These are phyloP conservation scores for Lipomyces orientalis DNA, from an alignment of 805 yeast species.

Conservation along the genomic window DNA sequence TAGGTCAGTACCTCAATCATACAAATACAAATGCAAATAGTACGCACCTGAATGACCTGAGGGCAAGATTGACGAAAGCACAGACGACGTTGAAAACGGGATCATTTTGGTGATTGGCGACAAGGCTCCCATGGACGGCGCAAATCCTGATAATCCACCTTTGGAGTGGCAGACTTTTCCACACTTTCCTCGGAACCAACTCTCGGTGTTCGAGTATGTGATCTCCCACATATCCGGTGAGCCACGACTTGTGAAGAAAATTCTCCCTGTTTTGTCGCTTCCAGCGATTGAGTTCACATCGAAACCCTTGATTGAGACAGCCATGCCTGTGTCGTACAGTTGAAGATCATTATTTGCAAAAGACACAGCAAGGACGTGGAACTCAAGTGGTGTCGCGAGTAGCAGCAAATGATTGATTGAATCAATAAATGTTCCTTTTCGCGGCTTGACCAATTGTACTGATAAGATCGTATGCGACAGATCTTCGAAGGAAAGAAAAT, in stretches of 20 bases:
- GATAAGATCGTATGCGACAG: constrained; percentile 76
- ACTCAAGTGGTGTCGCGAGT: constrained; percentile 78
- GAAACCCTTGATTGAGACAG: constrained; percentile 75
- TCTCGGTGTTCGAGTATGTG: constrained; percentile 78
- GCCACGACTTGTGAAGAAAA: constrained; percentile 83
- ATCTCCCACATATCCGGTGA: constrained; percentile 85
- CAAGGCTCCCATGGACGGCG: constrained; percentile 48
- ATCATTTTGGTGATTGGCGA: constrained; percentile 35
- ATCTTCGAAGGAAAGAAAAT: constrained; percentile 81
- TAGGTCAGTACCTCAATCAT: constrained; percentile 42
- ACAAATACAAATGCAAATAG: constrained; percentile 42
- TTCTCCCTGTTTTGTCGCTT: constrained; percentile 70
- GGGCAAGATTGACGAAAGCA: constrained; percentile 19
- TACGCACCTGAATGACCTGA: constrained; percentile 42
- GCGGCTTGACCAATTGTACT: constrained; percentile 81
- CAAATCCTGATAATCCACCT: constrained; percentile 59
- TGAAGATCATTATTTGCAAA: constrained; percentile 58
- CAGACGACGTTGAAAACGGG: constrained; percentile 7
- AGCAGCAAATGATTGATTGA: constrained; percentile 74
- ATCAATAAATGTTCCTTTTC: constrained; percentile 77
- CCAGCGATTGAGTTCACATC: constrained; percentile 67
- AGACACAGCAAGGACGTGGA: constrained; percentile 77
- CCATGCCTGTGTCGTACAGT: constrained; percentile 80
- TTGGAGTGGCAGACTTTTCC: constrained; percentile 82
- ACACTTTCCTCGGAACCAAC: constrained; percentile 86